phyloP scores from a whole-genome alignment of 176 grass and related monocot genomes.

The Carex kokanica region DNA sequence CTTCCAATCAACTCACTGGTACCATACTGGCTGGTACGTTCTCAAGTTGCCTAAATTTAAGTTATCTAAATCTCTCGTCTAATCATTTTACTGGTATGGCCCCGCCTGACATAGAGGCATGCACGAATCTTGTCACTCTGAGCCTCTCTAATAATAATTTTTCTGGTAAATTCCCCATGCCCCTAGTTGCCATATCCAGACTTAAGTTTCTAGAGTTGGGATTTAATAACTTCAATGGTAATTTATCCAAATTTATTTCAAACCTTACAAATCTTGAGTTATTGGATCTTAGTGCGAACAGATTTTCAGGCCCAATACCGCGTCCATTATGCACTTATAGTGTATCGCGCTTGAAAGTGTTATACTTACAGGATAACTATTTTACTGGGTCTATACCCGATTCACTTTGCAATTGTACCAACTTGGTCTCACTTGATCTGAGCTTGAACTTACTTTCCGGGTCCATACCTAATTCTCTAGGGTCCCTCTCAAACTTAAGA shows the following conservation, averaged over 20 bases:
- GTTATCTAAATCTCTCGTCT: constrained; percentile 55
- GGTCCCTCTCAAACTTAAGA: not conserved
- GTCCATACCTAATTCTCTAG: constrained; percentile 19
- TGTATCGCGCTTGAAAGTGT: not conserved
- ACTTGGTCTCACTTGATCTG: constrained; percentile 31
- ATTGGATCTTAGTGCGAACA: constrained; percentile 87
- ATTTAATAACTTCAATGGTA: constrained; percentile 67
- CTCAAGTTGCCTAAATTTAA: constrained; percentile 40
- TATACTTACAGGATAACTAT: constrained; percentile 34
- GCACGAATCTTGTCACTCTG: constrained; percentile 39
- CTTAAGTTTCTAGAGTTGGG: constrained; percentile 42
- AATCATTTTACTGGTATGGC: constrained; percentile 57
- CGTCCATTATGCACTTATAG: constrained; percentile 37
- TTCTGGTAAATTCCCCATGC: constrained; percentile 50
- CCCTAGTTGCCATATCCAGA: constrained; percentile 32
- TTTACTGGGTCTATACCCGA: not conserved
- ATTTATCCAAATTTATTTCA: constrained; percentile 41
- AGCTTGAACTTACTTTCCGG: constrained; percentile 32
- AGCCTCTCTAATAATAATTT: constrained; percentile 81
- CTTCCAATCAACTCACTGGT: constrained; percentile 50
- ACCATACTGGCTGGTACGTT: constrained; percentile 29
- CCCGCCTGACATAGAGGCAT: constrained; percentile 48
- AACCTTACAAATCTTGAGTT: constrained; percentile 45
- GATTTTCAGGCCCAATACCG: constrained; percentile 53
- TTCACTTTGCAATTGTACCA: constrained; percentile 20